Evolutionary conservation across 176 grass and related monocot species (phyloP).

Genomic region (Cymbopogon citratus): DNA sequence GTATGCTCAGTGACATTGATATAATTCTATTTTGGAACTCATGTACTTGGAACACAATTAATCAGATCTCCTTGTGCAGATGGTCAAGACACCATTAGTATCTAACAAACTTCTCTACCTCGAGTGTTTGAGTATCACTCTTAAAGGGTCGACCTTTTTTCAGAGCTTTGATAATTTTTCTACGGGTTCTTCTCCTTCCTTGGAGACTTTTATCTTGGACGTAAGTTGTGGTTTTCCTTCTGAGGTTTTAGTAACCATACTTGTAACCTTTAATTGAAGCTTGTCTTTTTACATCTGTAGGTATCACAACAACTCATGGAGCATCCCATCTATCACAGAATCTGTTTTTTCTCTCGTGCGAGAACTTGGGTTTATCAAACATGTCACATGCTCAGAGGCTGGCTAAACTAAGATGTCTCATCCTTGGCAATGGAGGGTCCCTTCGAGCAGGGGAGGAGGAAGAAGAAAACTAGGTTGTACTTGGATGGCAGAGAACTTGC

Average conservation of each 20-base stretch:
- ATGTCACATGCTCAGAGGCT: background rate
- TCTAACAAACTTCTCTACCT: background rate
- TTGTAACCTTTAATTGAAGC: background rate
- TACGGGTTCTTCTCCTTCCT: background rate
- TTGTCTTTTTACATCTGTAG: background rate
- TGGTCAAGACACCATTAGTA: background rate
- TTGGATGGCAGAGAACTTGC: too few relatives aligned
- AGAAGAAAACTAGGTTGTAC: too few relatives aligned
- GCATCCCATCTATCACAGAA: background rate
- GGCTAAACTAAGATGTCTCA: background rate
- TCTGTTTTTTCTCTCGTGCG: background rate
- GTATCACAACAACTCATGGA: background rate
- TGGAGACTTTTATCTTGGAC: background rate
- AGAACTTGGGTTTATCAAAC: background rate
- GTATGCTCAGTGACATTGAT: background rate
- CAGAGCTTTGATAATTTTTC: background rate
- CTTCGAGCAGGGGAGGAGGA: too few relatives aligned
- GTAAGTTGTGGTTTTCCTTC: background rate
- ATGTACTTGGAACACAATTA: background rate
- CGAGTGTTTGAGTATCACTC: background rate
- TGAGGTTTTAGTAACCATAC: background rate
- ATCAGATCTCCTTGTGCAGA: background rate
- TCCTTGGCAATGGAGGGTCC: background rate
- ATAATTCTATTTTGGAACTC: background rate
- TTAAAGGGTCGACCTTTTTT: too few relatives aligned